Evolutionary conservation across 1,139 yeast species (phyloP).

Genomic region (Debaryomyces udenii): DNA sequence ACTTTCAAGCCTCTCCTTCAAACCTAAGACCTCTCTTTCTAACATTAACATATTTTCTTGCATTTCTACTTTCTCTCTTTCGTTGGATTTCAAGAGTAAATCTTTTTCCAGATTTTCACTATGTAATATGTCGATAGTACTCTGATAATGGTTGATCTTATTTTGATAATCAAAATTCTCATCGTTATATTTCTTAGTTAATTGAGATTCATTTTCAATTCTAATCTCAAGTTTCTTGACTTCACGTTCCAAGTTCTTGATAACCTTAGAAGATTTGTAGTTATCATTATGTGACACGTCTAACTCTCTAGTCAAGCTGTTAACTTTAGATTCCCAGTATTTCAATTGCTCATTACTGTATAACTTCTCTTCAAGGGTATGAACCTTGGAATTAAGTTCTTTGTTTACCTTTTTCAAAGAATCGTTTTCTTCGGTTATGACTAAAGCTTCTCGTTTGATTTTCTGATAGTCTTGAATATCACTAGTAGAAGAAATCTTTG

Average conservation of each 20-base stretch:
- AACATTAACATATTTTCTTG: slow-evolving; percentile 56
- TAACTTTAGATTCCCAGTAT: slow-evolving; percentile 48
- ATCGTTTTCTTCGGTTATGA: slow-evolving; percentile 47
- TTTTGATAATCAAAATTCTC: slow-evolving; percentile 52
- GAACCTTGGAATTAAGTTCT: slow-evolving; percentile 38
- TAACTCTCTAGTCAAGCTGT: slow-evolving; percentile 32
- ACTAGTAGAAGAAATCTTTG: slow-evolving; percentile 32
- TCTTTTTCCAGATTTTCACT: slow-evolving; percentile 47
- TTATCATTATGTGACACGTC: slow-evolving; percentile 35
- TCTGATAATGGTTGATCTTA: slow-evolving; percentile 39
- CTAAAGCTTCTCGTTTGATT: slow-evolving; percentile 41
- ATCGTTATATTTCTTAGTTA: slow-evolving; percentile 48
- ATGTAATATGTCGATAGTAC: slow-evolving; percentile 40
- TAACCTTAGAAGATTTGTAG: slow-evolving; percentile 34
- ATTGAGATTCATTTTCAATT: slow-evolving; percentile 38
- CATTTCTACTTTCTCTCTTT: slow-evolving; percentile 48
- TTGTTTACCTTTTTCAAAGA: slow-evolving; percentile 40
- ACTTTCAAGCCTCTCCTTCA: slow-evolving; percentile 47
- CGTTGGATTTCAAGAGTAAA: slow-evolving; percentile 34
- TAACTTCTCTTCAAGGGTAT: slow-evolving; percentile 42
- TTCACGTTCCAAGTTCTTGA: slow-evolving; percentile 36
- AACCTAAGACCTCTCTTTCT: slow-evolving; percentile 67
- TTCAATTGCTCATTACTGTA: slow-evolving; percentile 49
- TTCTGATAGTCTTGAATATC: slow-evolving; percentile 43
- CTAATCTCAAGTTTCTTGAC: slow-evolving; percentile 41